Percentiles rank a stretch among this genome's conserved stretches.
phyloP scores from a whole-genome alignment of 1,284 basidiomycete genomes.

The Pholiota adiposa region DNA sequence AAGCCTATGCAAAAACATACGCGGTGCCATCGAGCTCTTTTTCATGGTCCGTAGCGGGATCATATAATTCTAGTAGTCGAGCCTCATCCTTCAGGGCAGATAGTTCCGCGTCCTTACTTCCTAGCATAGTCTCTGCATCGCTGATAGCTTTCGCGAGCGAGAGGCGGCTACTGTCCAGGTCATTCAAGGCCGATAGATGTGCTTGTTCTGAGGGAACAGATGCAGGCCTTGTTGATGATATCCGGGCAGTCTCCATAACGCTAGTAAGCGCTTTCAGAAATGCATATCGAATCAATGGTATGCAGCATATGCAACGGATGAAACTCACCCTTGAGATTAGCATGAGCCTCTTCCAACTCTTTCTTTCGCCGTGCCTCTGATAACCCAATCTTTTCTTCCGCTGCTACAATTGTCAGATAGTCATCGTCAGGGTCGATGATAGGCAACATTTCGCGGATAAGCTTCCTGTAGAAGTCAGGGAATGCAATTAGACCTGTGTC shows the following conservation, averaged over 20 bases:
- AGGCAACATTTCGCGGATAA: slow-evolving; percentile 66
- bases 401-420: slow-evolving; percentile 69
- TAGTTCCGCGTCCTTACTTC: slow-evolving; percentile 71
- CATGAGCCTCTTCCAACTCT: slow-evolving; percentile 66
- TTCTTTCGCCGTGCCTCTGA: slow-evolving; percentile 60
- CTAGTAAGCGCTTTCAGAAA: slow-evolving; percentile 58
- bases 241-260: slow-evolving; percentile 66
- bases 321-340: slow-evolving; percentile 59
- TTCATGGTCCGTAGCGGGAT: slow-evolving; percentile 72
- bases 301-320: neutral
- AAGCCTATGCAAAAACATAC: slow-evolving; percentile 46
- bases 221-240: slow-evolving; percentile 70
- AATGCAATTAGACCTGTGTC: neutral
- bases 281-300: neutral
- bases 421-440: slow-evolving; percentile 79
- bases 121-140: slow-evolving; percentile 66
- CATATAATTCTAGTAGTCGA: slow-evolving; percentile 61
- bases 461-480: slow-evolving; percentile 50
- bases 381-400: slow-evolving; percentile 66
- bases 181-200: slow-evolving; percentile 63
- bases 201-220: slow-evolving; percentile 68
- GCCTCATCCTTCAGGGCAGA: slow-evolving; percentile 67
- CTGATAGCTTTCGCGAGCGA: slow-evolving; percentile 78
- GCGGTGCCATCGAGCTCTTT: slow-evolving; percentile 66
- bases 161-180: slow-evolving; percentile 63